Evolutionary conservation across 1,284 basidiomycete genomes (phyloP).

Genomic region (Moesziomyces antarcticus): DNA sequence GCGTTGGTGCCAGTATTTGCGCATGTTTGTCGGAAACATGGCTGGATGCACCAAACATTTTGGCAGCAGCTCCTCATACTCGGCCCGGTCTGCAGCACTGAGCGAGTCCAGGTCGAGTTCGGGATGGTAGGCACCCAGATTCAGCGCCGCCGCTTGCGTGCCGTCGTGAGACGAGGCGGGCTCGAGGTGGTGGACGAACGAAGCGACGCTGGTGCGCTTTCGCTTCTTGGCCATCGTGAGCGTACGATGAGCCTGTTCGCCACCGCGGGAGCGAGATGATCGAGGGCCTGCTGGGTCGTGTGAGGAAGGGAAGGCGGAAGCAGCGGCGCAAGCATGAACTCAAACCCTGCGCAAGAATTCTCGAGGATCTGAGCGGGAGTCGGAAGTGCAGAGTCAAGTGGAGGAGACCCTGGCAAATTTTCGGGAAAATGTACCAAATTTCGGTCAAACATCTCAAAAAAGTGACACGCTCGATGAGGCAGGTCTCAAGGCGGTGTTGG

Average conservation of each 20-base stretch:
- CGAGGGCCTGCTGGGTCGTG: neutral
- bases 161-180: neutral
- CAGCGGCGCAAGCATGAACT: too few relatives aligned
- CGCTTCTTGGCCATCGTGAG: constrained; percentile 28
- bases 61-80: constrained; percentile 16
- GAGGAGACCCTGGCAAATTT: neutral
- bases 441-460: neutral
- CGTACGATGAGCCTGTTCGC: neutral
- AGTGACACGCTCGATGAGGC: constrained; percentile 6
- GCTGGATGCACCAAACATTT: constrained; percentile 31
- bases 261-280: neutral
- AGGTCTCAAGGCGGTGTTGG: neutral
- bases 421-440: too few relatives aligned
- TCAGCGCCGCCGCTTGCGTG: neutral
- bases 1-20: constrained; percentile 55
- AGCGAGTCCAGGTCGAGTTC: constrained; percentile 14
- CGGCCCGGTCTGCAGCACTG: neutral
- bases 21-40: constrained; percentile 6
- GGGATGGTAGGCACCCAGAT: constrained; percentile 34
- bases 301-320: too few relatives aligned
- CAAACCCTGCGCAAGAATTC: too few relatives aligned
- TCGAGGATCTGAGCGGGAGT: neutral
- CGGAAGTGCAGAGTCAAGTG: constrained; percentile 5
- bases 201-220: constrained; percentile 17
- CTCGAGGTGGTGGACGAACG: constrained; percentile 13